Evolutionary conservation across 1,284 basidiomycete genomes (phyloP).

Genomic region (Tilletia horrida): DNA sequence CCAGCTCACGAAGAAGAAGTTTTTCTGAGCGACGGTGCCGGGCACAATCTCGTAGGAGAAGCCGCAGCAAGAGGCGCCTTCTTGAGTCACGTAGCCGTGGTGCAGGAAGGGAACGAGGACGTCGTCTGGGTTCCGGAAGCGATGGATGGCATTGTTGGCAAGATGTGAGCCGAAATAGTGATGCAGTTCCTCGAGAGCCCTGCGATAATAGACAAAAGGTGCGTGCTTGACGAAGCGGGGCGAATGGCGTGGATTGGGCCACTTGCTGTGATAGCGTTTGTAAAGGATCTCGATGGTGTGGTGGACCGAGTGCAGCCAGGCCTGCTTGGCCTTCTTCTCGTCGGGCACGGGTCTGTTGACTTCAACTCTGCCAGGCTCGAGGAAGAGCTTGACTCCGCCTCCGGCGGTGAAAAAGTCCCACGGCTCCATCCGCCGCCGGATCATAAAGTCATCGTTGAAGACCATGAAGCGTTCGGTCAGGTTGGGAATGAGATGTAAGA

Average conservation of each 20-base stretch:
- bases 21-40: background rate
- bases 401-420: slow-evolving; percentile 20
- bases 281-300: slow-evolving; percentile 16
- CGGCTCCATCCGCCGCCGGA: slow-evolving; percentile 15
- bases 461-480: slow-evolving; percentile 19
- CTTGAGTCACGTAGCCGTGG: slow-evolving; percentile 17
- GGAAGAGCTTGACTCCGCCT: slow-evolving; percentile 18
- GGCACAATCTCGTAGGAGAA: slow-evolving; percentile 7
- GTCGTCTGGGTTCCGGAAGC: slow-evolving; percentile 18
- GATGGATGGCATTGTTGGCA: background rate
- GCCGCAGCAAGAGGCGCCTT: slow-evolving; percentile 1
- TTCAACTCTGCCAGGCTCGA: slow-evolving; percentile 13
- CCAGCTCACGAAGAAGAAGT: slow-evolving; percentile 18
- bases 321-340: background rate
- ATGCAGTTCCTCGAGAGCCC: slow-evolving; percentile 11
- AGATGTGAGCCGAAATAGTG: slow-evolving; percentile 11
- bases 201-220: slow-evolving; percentile 18
- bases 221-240: slow-evolving; percentile 21
- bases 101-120: slow-evolving; percentile 20
- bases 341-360: background rate
- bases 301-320: slow-evolving; percentile 17
- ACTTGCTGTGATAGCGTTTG: background rate
- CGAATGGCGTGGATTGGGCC: background rate
- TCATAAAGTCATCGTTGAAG: slow-evolving; percentile 22
- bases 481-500: slow-evolving; percentile 19